phyloP scores from a whole-genome alignment of 345 rosid species.

The Eucalyptus victrix region DNA sequence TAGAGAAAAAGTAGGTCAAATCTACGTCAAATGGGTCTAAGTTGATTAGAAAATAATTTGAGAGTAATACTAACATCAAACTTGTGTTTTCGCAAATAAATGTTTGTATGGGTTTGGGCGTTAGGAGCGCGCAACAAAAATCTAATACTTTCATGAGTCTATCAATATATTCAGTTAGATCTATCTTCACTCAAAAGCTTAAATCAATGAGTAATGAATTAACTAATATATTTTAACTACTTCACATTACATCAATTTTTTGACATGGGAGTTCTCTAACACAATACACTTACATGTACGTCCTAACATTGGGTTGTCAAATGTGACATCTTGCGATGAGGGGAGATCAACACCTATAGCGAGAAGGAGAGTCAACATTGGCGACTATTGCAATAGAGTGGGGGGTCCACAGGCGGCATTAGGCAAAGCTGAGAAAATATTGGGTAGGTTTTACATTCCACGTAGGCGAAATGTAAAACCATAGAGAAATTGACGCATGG shows the following conservation, averaged over 20 bases:
- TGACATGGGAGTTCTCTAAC: accelerated
- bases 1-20: too few species aligned
- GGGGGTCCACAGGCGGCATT: not conserved
- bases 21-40: not conserved
- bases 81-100: not conserved
- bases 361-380: not conserved
- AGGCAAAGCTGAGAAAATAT: too few species aligned
- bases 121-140: accelerated
- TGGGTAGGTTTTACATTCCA: too few species aligned
- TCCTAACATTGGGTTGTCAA: not conserved
- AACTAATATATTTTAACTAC: too few species aligned
- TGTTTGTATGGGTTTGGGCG: too few species aligned
- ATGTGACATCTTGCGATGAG: not conserved
- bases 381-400: not conserved
- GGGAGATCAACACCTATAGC: not conserved
- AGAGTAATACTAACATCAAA: not conserved
- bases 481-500: too few species aligned
- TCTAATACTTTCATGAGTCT: accelerated
- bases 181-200: accelerated
- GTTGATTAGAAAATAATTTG: too few species aligned
- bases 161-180: too few species aligned
- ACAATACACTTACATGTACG: too few species aligned
- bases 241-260: accelerated
- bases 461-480: too few species aligned
- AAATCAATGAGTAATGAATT: too few species aligned